phyloP scores from a whole-genome alignment of 305 asterid genomes.

The Solanum hybrid region DNA sequence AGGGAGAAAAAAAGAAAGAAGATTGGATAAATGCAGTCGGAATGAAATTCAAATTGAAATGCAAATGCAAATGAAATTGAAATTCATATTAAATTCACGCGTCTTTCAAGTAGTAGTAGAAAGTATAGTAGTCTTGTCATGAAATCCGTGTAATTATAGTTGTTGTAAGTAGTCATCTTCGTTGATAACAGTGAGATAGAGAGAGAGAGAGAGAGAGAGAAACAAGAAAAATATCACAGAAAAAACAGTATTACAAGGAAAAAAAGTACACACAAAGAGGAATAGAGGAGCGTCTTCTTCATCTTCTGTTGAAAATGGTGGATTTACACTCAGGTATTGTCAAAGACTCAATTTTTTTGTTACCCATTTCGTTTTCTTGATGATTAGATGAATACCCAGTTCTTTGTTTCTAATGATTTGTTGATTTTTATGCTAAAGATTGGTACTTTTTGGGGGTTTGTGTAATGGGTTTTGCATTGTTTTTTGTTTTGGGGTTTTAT shows the following conservation, averaged over 20 bases:
- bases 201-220: background rate
- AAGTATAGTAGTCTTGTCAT: slow-evolving; percentile 29
- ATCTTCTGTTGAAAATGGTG: background rate
- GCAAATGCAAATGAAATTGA: slow-evolving; percentile 25
- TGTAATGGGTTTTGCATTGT: background rate
- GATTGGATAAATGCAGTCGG: slow-evolving; percentile 41
- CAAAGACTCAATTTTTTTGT: slow-evolving; percentile 4
- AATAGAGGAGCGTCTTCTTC: background rate
- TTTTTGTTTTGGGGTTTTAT: background rate
- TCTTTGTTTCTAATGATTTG: background rate
- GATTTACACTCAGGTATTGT: slow-evolving; percentile 11
- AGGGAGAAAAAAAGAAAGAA: slow-evolving; percentile 10
- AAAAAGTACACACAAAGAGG: background rate
- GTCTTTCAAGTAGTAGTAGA: slow-evolving; percentile 23
- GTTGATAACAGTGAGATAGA: slow-evolving; percentile 7
- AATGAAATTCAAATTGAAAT: slow-evolving; percentile 51
- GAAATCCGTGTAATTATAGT: slow-evolving; percentile 42
- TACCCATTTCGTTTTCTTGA: background rate
- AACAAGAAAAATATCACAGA: background rate
- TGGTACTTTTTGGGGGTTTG: background rate
- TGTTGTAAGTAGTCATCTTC: background rate
- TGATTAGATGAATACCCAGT: background rate
- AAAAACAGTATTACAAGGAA: background rate
- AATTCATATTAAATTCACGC: slow-evolving; percentile 64
- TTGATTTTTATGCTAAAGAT: background rate